Conservation (phyloP, 2,329 filamentous ascomycete species). For the Fusarium dimerum region DNA sequence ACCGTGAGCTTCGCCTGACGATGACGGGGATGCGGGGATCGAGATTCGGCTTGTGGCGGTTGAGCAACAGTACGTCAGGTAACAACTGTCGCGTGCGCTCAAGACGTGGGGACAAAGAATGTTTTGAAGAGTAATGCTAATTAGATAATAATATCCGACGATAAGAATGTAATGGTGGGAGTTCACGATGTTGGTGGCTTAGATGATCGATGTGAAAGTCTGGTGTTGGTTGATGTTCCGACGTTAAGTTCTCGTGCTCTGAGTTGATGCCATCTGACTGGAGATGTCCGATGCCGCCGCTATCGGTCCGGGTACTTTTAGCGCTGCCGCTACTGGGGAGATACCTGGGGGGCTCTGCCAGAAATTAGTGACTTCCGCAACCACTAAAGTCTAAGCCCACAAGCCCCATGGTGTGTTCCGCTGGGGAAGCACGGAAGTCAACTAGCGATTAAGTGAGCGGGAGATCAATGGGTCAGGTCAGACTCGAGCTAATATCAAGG, state of each 20-base stretch:
- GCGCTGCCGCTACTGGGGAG: not conserved
- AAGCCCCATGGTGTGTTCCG: not conserved
- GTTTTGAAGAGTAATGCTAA: no score
- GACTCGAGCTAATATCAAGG: not conserved
- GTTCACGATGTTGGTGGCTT: no score
- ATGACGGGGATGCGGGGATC: conserved; percentile 28
- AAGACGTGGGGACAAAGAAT: no score
- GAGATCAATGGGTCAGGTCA: not conserved
- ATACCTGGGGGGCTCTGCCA: not conserved
- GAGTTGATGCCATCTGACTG: not conserved
- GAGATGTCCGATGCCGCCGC: conserved; percentile 11
- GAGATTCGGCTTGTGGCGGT: conserved; percentile 19
- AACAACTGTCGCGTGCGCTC: conserved; percentile 10
- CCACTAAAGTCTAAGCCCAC: not conserved
- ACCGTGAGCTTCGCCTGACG: conserved; percentile 18
- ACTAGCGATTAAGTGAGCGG: no score
- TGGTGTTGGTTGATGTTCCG: no score
- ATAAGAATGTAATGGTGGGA: no score
- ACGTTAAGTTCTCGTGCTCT: not conserved
- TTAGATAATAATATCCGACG: no score
- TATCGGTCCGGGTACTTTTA: conserved; percentile 13
- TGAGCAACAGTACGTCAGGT: conserved; percentile 9
- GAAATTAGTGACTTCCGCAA: no score
- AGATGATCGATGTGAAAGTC: no score
- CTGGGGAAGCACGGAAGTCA: not conserved